Evolutionary conservation across 1,284 basidiomycete species (phyloP).

Genomic region (Naganishia liquefaciens): DNA sequence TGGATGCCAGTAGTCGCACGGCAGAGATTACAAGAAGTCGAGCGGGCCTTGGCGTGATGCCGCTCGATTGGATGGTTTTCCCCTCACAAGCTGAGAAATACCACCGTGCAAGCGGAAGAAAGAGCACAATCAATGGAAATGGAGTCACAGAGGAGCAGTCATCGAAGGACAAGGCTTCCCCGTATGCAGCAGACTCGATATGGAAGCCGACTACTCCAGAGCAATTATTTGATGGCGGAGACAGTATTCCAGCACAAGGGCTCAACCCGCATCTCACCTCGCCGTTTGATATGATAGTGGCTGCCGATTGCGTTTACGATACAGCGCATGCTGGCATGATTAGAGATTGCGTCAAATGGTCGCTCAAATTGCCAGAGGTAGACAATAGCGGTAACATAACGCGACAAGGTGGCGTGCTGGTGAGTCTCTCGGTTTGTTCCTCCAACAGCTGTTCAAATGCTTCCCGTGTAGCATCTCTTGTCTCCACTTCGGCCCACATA

Average conservation of each 20-base stretch:
- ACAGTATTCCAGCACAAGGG: not conserved
- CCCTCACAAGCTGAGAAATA: conserved; percentile 36
- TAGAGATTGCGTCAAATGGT: conserved; percentile 47
- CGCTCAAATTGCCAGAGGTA: conserved; percentile 43
- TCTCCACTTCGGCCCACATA: conserved; percentile 53
- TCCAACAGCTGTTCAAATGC: not conserved
- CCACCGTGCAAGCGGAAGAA: not conserved
- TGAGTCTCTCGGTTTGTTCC: conserved; percentile 36
- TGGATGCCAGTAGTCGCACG: not conserved
- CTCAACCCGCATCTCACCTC: conserved; percentile 1
- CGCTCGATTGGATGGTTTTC: conserved; percentile 72
- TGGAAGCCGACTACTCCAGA: conserved; percentile 9
- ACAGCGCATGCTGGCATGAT: conserved; percentile 51
- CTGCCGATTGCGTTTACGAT: conserved; percentile 54
- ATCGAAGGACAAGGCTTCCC: not conserved
- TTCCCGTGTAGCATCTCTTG: conserved; percentile 47
- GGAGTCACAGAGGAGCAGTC: not conserved
- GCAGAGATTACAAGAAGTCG: conserved; percentile 2
- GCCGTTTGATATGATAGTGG: conserved; percentile 52
- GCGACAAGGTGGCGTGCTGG: conserved; percentile 49
- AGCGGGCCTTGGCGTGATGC: conserved; percentile 54
- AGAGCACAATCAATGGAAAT: not conserved
- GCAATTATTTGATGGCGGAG: not conserved
- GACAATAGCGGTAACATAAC: conserved; percentile 15
- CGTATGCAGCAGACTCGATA: conserved; percentile 13